A percentile compares a stretch with the other conserved stretches of the same genome.
phyloP scores from a whole-genome alignment of 2,329 filamentous ascomycete genomes.

The Neofusicoccum cordaticola region DNA sequence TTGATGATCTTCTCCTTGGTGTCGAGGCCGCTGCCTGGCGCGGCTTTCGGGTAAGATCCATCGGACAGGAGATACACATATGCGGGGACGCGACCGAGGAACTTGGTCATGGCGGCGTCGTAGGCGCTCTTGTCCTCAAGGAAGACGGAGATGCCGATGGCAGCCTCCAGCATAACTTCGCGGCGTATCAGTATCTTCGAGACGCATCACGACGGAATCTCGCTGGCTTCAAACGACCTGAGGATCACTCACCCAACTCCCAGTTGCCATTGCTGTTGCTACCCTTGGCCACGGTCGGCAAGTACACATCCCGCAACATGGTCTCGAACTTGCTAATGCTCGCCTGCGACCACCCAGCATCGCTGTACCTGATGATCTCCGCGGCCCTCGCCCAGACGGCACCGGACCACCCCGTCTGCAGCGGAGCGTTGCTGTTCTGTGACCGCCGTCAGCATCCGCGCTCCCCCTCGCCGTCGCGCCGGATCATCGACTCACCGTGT shows the following conservation, averaged over 20 bases:
- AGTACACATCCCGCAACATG: background rate
- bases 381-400: background rate
- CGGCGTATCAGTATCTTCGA: background rate
- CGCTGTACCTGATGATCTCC: background rate
- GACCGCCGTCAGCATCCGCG: background rate
- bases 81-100: background rate
- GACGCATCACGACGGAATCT: background rate
- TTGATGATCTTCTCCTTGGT: background rate
- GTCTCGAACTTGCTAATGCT: background rate
- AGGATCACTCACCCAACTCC: background rate
- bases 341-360: background rate
- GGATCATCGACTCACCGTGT: background rate
- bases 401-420: background rate
- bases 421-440: background rate
- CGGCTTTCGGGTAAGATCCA: background rate
- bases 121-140: background rate
- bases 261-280: background rate
- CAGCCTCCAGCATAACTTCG: background rate
- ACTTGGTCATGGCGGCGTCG: background rate
- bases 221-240: background rate
- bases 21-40: background rate
- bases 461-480: background rate
- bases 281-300: background rate
- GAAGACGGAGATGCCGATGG: background rate
- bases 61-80: background rate